phyloP scores from a whole-genome alignment of 2,329 filamentous ascomycete species.

The Aureobasidium sp. region DNA sequence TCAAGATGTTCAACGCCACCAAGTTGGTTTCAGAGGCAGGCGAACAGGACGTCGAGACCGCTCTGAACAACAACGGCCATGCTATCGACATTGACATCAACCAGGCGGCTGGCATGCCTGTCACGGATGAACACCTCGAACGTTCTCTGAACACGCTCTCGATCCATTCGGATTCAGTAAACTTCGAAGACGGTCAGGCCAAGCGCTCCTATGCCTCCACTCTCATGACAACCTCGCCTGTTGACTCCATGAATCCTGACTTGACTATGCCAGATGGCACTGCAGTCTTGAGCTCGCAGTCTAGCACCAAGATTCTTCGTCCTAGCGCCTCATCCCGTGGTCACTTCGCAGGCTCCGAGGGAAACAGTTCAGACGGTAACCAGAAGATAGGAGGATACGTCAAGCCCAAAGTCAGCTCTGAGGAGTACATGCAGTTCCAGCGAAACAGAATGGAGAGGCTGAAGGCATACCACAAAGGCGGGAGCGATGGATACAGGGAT shows the following conservation, averaged over 20 bases:
- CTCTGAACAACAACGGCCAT: background rate
- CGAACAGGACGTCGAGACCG: background rate
- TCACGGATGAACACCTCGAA: background rate
- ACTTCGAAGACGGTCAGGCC: background rate
- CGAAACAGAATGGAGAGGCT: conserved; percentile 19
- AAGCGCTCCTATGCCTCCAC: conserved; percentile 24
- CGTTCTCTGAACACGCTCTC: background rate
- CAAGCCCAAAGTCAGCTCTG: conserved; percentile 19
- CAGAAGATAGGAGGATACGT: conserved; percentile 17
- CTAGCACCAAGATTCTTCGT: conserved; percentile 19
- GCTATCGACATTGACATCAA: background rate
- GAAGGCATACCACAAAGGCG: conserved; percentile 11
- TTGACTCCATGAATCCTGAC: conserved; percentile 20
- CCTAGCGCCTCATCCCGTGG: background rate
- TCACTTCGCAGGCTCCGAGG: background rate
- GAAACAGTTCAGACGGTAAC: background rate
- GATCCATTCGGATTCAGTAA: background rate
- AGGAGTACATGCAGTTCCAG: conserved; percentile 25
- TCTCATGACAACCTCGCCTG: conserved; percentile 19
- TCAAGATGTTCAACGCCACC: background rate
- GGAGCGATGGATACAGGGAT: conserved; percentile 23
- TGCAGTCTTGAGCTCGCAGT: conserved; percentile 17
- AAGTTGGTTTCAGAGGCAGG: background rate
- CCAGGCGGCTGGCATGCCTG: background rate
- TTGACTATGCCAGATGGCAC: conserved; percentile 24